Base-by-base conservation (phyloP, 192 early-diverging fungal genomes). In the Phlyctochytrium planicorne region DNA sequence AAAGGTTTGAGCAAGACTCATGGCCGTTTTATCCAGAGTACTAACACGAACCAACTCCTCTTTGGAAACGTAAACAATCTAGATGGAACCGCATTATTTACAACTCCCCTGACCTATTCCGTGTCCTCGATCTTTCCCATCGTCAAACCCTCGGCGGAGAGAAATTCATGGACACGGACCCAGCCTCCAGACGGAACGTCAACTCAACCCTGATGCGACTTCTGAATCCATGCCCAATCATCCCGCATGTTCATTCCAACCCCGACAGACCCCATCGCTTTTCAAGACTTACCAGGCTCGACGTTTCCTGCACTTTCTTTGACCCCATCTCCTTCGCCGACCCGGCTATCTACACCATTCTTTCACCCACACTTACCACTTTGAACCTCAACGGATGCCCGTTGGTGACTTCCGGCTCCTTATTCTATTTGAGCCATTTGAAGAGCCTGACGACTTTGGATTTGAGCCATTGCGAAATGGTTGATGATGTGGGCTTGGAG, bases 371-470 rank as follows among this genome's bases (percentile, higher is more conserved):
- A 1, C 72, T 82, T 31, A 52, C 74, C 2, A 75, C 74, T 53
- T 56, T 82, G 35, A 67, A 70, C 40, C 47, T 82, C 35, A 77
- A 76, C 66, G 80, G 80, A 12, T 82, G 80, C 65, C 55, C 71
- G 1, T 55, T 74, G 52, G 75, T 78, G 2, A 66, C 63, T 10
- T 52, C 61, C 2, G 72, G 80, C 12, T 60, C 62, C 14, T 31
- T 82, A 34, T 74, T 56, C 35, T 53, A 75, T 50, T 67, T 82
- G 30, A 20, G 59, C 20, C 14, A 52, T 12, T 61, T 82, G 1
- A 56, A 24, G 31, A 32, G 25, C 29, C 59, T 82, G 16, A 14
- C 6, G 14, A 76, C 73, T 3, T 59, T 82, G 30, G 80, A 82
- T 53, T 30, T 78, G 23, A 69, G 69, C 2, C 80, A 82, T 55